Percentiles rank a stretch among this genome's conserved stretches.
Conservation (phyloP, 176 grass and related monocot species). For the Zoysia pacifica region DNA sequence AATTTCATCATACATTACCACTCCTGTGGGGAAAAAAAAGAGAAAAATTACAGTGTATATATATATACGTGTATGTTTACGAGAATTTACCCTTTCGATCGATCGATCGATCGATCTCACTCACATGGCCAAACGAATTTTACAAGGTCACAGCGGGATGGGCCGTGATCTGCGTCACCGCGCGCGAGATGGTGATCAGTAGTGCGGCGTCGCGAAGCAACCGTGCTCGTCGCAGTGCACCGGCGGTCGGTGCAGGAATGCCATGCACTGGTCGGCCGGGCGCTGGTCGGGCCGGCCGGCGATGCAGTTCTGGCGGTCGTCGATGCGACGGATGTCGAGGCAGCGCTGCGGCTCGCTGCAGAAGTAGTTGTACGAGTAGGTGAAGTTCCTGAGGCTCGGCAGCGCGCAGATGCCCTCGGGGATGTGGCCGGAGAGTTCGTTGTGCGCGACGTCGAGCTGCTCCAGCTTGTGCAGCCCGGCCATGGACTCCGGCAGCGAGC, state of each 20-base stretch:
- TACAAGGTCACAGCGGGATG: not conserved
- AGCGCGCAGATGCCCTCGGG: conserved; percentile 69
- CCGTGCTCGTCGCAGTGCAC: conserved; percentile 63
- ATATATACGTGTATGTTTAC: conserved; percentile 46
- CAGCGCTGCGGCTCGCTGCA: conserved; percentile 61
- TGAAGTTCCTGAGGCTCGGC: conserved; percentile 71
- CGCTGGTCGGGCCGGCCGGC: conserved; percentile 61
- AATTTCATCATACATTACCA: conserved; percentile 43
- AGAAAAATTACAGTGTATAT: conserved; percentile 54
- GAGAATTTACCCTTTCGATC: not conserved
- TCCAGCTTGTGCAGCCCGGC: conserved; percentile 57
- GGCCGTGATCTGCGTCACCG: conserved; percentile 7
- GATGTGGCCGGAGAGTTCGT: conserved; percentile 56
- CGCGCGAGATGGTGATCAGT: not conserved
- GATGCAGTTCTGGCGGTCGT: conserved; percentile 80
- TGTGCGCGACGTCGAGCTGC: conserved; percentile 83
- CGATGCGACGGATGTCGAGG: conserved; percentile 41
- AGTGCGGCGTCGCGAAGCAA: conserved; percentile 58
- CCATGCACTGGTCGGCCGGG: conserved; percentile 54
- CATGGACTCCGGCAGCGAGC: conserved; percentile 57
- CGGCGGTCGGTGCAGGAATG: conserved; percentile 67
- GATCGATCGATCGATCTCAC: not conserved
- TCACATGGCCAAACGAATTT: conserved; percentile 38
- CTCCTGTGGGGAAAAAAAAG: conserved; percentile 15
- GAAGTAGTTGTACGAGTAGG: conserved; percentile 88